Percentiles rank a stretch among this genome's conserved stretches.
phyloP scores from a whole-genome alignment of 352 stramenopile genomes.

The Detonula confervacea region DNA sequence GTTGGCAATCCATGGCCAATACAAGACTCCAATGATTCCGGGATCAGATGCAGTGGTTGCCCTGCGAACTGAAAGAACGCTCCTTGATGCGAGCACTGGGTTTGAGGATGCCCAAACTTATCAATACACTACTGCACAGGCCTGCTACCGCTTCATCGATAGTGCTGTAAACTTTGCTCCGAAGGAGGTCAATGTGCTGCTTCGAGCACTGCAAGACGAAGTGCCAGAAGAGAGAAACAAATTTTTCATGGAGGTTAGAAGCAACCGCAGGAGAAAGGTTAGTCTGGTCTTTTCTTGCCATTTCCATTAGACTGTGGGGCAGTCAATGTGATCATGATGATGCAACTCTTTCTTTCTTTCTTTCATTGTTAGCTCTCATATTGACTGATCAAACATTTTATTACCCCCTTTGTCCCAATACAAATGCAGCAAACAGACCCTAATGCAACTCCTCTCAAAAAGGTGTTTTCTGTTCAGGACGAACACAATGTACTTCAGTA shows the following conservation, averaged over 20 bases:
- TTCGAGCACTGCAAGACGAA: conserved; percentile 88
- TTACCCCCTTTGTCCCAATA: too few species aligned
- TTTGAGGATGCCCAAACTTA: conserved; percentile 85
- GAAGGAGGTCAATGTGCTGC: conserved; percentile 91
- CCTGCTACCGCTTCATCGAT: conserved; percentile 98
- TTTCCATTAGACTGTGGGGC: too few species aligned
- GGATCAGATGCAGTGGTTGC: conserved; percentile 83
- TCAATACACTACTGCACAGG: conserved; percentile 86
- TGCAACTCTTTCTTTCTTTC: too few species aligned
- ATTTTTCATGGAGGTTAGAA: conserved; percentile 91
- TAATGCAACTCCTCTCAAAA: conserved; percentile 94
- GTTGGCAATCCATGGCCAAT: conserved; percentile 92
- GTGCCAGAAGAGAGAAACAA: conserved; percentile 82
- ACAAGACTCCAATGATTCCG: conserved; percentile 76
- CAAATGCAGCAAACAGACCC: conserved; percentile 94
- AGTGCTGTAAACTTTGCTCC: conserved; percentile 98
- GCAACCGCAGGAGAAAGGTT: conserved; percentile 93
- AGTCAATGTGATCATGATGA: too few species aligned
- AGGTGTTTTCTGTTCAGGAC: conserved; percentile 96
- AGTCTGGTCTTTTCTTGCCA: too few species aligned
- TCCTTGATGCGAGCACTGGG: conserved; percentile 85
- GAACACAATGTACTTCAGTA: conserved; percentile 95
- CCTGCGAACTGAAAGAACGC: conserved; percentile 83
- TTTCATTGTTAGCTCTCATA: too few species aligned
- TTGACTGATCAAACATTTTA: too few species aligned